Evolutionary conservation across 1,139 yeast genomes (phyloP), one percentile per base, ranked within the genome.

Genomic region (Candida sp.): DNA sequence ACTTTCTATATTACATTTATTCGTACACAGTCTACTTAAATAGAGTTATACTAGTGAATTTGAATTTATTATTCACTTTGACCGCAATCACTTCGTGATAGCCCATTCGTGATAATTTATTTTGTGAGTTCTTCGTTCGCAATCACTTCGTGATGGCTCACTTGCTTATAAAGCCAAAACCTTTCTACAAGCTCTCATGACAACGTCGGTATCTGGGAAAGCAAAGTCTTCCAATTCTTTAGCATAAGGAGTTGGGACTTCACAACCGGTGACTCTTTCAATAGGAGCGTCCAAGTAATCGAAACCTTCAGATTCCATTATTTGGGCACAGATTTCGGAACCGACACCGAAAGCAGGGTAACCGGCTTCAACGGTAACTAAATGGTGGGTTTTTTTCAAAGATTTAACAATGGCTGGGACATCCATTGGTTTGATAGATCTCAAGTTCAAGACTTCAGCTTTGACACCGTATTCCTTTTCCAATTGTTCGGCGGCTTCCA

Each of bases 331-430:
- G 61, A 95, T 87, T 78, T 95, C 99, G 45, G 98, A 88, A 61
- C 99, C 99, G 55, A 95, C 95, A 73, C 99, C 98, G 63, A 89
- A 93, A 46, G 90, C 95, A 57, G 99, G 99, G 95, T 83, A 95
- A 48, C 96, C 97, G 45, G 96, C 85, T 76, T 95, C 99, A 51
- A 93, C 97, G 43, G 98, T 85, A 59, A 95, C 84, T 69, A 91
- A 81, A 66, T 95, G 96, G 77, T 90, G 87, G 57, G 99, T 95
- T 83, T 95, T 95, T 81, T 90, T 93, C 63, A 93, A 90, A 33
- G 96, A 84, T 61, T 81, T 82, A 61, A 90, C 70, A 56, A 95
- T 87, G 54, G 97, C 74, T 53, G 88, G 90, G 40, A 88, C 82
- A 63, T 93, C 99, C 70, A 93, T 77, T 47, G 99, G 99, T 78